A percentile compares a stretch with the other conserved stretches of the same genome.
phyloP scores from a whole-genome alignment of 2,329 filamentous ascomycete genomes.

The Aspergillus neotritici region DNA sequence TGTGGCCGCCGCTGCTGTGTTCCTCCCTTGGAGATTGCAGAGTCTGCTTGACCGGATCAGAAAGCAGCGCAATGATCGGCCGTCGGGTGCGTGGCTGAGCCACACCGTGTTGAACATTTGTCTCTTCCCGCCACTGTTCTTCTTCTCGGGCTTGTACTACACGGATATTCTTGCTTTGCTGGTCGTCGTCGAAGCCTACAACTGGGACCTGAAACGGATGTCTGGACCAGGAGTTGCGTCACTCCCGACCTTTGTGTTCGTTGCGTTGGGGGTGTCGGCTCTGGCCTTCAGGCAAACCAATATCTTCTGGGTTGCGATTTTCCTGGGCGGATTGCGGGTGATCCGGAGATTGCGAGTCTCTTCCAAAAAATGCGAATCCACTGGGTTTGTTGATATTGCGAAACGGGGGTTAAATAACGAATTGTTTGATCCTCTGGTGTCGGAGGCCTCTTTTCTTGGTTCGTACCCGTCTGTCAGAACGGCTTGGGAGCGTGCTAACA shows the following conservation, averaged over 20 bases:
- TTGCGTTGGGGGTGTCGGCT: slow-evolving; percentile 58
- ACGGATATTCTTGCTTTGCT: slow-evolving; percentile 82
- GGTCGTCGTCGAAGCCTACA: slow-evolving; percentile 65
- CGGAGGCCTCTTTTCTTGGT: slow-evolving; percentile 48
- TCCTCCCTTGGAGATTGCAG: slow-evolving; percentile 49
- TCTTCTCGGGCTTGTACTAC: slow-evolving; percentile 93
- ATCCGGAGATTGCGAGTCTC: slow-evolving; percentile 31
- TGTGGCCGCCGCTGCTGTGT: slow-evolving; percentile 29
- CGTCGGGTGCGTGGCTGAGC: slow-evolving; percentile 30
- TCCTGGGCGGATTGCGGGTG: slow-evolving; percentile 42
- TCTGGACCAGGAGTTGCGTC: slow-evolving; percentile 15
- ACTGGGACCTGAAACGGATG: slow-evolving; percentile 40
- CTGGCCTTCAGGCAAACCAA: slow-evolving; percentile 89
- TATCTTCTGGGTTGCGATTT: slow-evolving; percentile 77
- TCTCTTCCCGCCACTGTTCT: slow-evolving; percentile 85
- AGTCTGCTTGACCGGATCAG: slow-evolving; percentile 47
- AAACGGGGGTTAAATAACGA: slow-evolving; percentile 32
- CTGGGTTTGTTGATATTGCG: slow-evolving; percentile 25
- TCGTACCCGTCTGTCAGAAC: slow-evolving; percentile 7
- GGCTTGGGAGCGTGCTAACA: slow-evolving; percentile 19
- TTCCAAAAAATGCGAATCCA: slow-evolving; percentile 22
- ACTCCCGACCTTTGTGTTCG: slow-evolving; percentile 31
- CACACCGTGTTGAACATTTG: slow-evolving; percentile 65
- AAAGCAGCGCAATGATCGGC: slow-evolving; percentile 24
- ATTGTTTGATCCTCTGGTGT: slow-evolving; percentile 47